Base-by-base conservation (phyloP, 805 yeast genomes). In the Cyberlindnera amylophila region DNA sequence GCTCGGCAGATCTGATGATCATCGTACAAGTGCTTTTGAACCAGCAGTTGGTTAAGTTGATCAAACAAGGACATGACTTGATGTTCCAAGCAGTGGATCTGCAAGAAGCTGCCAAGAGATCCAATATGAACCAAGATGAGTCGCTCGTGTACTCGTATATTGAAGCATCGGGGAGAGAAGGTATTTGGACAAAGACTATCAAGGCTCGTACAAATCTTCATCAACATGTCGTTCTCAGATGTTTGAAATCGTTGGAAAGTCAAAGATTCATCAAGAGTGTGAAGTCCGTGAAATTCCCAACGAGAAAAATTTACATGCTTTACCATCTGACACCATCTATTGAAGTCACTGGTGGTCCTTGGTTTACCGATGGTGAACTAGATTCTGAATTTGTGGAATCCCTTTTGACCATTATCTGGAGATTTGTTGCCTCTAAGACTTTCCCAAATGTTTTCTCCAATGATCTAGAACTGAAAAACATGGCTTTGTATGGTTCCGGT, bases 321-420 rank as follows among this genome's bases (percentile, higher is more conserved):
- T 91, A 90, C 61, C 82, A 87, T 58, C 69, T 93, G 51, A 96
- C 89, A 60, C 99, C 99, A 5, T 84, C 95, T 3, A 82, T 87
- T 26, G 98, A 91, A 52, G 93, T 93, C 30, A 93, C 98, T 0
- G 99, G 99, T 50, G 99, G 99, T 5, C 98, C 98, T 4, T 93
- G 99, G 99, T 93, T 90, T 60, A 89, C 97, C 0, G 99, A 93
- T 60, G 81, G 90, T 28, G 98, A 93, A 63, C 71, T 93, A 44
- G 99, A 93, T 60, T 81, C 88, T 3, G 98, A 91, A 63, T 93
- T 93, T 57, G 90, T 93, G 45, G 91, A 87, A 51, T 79, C 88
- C 36, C 66, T 93, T 42, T 63, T 87, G 51, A 79, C 87, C 16
- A 90, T 90, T 33, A 80, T 90, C 7, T 93, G 97, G 96, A 72